Conservation (phyloP, 140 eudicot genomes). For the Senecio squalidus region DNA sequence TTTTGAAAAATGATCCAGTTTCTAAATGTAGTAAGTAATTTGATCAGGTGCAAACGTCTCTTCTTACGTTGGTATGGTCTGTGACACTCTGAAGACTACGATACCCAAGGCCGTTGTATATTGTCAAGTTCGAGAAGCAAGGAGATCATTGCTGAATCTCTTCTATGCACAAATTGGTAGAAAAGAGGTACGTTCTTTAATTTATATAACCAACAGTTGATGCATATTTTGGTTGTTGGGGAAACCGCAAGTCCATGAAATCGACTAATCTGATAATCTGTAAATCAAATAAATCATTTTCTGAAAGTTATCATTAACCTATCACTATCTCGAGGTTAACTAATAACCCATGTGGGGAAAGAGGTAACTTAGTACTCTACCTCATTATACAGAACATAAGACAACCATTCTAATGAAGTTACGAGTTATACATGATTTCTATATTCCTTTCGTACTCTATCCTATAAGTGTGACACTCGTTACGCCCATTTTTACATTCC, state of each 20-base stretch:
- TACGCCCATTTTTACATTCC: neutral
- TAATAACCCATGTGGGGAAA: neutral
- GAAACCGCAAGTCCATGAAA: too few species aligned
- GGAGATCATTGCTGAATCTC: constrained; percentile 66
- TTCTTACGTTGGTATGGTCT: constrained; percentile 79
- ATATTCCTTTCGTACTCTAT: neutral
- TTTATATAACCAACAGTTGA: neutral
- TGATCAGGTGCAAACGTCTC: constrained; percentile 82
- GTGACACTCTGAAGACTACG: constrained; percentile 69
- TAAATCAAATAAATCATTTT: neutral
- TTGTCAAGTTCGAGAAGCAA: constrained; percentile 96
- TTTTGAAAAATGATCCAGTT: neutral
- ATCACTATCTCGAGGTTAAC: neutral
- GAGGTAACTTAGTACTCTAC: neutral
- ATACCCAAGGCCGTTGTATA: constrained; percentile 96
- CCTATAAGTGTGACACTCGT: neutral
- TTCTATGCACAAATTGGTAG: constrained; percentile 86
- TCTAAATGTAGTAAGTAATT: constrained; percentile 18
- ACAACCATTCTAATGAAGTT: neutral
- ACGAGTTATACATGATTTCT: neutral
- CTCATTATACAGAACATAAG: neutral
- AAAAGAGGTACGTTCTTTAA: constrained; percentile 56
- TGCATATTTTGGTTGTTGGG: neutral
- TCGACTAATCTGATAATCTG: neutral
- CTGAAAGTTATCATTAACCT: constrained; percentile 1